These are phyloP conservation scores for Trifolium pratense DNA, from an alignment of 306 rosid genomes.

Conservation along the genomic window DNA sequence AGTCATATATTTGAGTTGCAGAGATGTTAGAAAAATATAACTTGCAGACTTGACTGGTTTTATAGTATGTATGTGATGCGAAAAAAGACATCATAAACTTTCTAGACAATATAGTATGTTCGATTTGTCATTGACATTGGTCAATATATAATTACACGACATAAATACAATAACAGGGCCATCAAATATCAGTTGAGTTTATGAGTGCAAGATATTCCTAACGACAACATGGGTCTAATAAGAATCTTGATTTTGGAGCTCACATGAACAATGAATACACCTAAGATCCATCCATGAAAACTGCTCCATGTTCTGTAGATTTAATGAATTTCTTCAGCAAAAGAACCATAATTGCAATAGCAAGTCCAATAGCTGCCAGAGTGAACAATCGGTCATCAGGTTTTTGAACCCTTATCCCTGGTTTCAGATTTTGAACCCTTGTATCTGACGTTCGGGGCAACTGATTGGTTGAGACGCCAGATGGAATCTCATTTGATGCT, in stretches of 20 bases:
- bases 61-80: not conserved
- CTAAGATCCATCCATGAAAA: slow-evolving; percentile 87
- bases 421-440: slow-evolving; percentile 54
- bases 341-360: slow-evolving; percentile 84
- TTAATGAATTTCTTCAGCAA: slow-evolving; percentile 84
- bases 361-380: slow-evolving; percentile 88
- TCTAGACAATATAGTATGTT: not conserved
- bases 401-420: slow-evolving; percentile 57
- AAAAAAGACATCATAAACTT: not conserved
- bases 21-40: too few relatives aligned
- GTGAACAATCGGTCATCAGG: slow-evolving; percentile 88
- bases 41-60: not conserved
- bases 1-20: too few relatives aligned
- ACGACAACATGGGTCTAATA: slow-evolving; percentile 15
- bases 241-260: slow-evolving; percentile 36
- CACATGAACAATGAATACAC: slow-evolving; percentile 9
- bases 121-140: not conserved
- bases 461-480: slow-evolving; percentile 50
- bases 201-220: slow-evolving; percentile 26
- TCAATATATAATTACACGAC: slow-evolving; percentile 35
- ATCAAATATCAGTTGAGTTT: slow-evolving; percentile 1
- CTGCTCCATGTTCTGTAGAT: slow-evolving; percentile 68
- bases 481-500: slow-evolving; percentile 50
- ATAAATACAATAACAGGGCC: not conserved
- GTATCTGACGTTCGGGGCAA: slow-evolving; percentile 51